Evolutionary conservation across 345 rosid genomes (phyloP).

Genomic region (Hirschfeldia incana): DNA sequence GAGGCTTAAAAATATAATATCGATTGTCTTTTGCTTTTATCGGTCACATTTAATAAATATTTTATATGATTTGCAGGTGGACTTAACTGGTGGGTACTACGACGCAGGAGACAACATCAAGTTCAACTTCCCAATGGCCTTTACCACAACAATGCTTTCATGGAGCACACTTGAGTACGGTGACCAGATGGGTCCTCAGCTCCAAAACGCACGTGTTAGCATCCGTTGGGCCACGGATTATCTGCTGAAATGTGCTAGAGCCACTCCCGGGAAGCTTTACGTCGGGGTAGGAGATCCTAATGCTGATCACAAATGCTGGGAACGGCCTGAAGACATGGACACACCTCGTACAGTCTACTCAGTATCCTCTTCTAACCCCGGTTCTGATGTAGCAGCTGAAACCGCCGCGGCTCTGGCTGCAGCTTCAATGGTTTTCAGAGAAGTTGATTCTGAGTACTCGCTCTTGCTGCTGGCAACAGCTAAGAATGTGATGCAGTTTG

Average conservation of each 20-base stretch:
- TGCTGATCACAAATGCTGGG: constrained; percentile 91
- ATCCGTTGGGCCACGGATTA: constrained; percentile 88
- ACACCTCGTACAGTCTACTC: constrained; percentile 66
- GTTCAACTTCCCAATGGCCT: constrained; percentile 97
- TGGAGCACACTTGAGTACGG: constrained; percentile 89
- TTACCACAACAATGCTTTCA: constrained; percentile 86
- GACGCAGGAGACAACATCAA: constrained; percentile 94
- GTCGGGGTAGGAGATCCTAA: constrained; percentile 96
- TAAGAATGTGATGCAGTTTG: constrained; percentile 68
- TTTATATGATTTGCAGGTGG: constrained; percentile 51
- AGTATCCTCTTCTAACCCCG: constrained; percentile 70
- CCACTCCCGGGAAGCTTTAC: constrained; percentile 75
- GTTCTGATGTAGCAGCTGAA: constrained; percentile 90
- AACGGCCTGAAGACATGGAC: constrained; percentile 96
- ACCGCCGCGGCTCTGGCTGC: constrained; percentile 89
- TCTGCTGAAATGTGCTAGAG: constrained; percentile 78
- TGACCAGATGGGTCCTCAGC: constrained; percentile 62
- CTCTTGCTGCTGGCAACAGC: constrained; percentile 57
- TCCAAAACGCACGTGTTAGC: constrained; percentile 55
- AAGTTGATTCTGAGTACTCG: constrained; percentile 56
- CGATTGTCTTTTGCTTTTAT: not conserved
- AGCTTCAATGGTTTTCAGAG: constrained; percentile 81
- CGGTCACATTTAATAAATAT: not conserved
- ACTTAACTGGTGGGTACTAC: constrained; percentile 85
- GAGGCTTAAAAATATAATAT: not conserved